Conservation (phyloP, 129 eudicot genomes). For the Chrysanthemum seticuspe region DNA sequence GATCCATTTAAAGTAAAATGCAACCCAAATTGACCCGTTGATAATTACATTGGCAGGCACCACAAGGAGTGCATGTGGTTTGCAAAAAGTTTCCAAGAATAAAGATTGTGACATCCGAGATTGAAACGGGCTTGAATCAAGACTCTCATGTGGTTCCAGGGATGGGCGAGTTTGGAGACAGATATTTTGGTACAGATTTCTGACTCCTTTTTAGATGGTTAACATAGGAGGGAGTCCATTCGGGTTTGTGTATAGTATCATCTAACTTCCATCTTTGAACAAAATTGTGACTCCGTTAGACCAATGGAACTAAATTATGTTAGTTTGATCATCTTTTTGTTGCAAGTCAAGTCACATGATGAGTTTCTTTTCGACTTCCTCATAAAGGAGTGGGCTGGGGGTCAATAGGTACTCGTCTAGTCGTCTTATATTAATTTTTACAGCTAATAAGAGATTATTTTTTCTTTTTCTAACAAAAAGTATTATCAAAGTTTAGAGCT, state of each 20-base stretch:
- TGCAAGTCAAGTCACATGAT: no score
- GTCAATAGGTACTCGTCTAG: no score
- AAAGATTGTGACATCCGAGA: constrained; percentile 96
- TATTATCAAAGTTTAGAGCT: background rate
- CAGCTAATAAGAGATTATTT: no score
- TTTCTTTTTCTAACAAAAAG: background rate
- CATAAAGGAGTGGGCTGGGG: no score
- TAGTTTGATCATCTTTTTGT: no score
- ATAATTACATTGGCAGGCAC: constrained; percentile 61
- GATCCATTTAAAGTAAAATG: background rate
- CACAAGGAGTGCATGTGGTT: constrained; percentile 95
- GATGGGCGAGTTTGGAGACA: constrained; percentile 98
- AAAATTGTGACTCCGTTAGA: no score
- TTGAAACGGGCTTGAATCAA: constrained; percentile 78
- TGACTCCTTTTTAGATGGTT: constrained; percentile 29
- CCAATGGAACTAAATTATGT: no score
- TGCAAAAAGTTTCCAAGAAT: constrained; percentile 87
- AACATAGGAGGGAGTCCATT: constrained; percentile 10
- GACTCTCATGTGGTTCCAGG: constrained; percentile 93
- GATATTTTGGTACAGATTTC: constrained; percentile 96
- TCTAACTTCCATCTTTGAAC: no score
- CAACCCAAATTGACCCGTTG: background rate
- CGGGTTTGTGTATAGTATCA: no score
- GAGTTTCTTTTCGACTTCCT: no score
- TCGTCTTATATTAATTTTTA: no score